A percentile compares a stretch with the other conserved stretches of the same genome.
Evolutionary conservation across 192 early-diverging fungal genomes (phyloP).

Genomic region (Phlyctochytrium arcticum): DNA sequence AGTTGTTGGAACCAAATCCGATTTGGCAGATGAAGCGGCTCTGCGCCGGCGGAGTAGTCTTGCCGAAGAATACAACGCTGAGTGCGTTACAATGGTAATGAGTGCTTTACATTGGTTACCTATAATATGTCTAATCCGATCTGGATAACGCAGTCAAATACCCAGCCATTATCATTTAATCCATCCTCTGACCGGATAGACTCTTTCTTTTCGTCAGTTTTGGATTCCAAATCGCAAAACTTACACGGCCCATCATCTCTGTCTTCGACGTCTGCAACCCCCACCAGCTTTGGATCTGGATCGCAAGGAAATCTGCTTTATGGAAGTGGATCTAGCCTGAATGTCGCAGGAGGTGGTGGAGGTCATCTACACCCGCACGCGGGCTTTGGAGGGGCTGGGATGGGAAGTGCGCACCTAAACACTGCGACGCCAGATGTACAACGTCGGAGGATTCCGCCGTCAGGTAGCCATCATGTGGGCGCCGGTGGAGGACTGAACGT

Average conservation of each 20-base stretch:
- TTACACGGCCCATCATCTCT: background rate
- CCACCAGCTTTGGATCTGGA: background rate
- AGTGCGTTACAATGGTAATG: slow-evolving; percentile 19
- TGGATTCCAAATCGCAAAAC: slow-evolving; percentile 1
- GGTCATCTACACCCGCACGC: background rate
- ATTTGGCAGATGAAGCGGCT: background rate
- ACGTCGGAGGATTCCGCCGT: slow-evolving; percentile 10
- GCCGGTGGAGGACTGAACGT: no score
- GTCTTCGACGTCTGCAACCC: background rate
- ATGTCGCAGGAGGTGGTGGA: background rate
- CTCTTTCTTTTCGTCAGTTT: slow-evolving; percentile 3
- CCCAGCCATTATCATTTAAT: background rate
- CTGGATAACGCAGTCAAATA: background rate
- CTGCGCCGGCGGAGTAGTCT: slow-evolving; percentile 8
- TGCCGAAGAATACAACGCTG: slow-evolving; percentile 23
- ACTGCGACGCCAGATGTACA: slow-evolving; percentile 23
- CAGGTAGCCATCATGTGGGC: no score
- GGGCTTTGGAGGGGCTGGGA: no score
- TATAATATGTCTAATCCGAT: background rate
- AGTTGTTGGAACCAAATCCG: slow-evolving; percentile 32
- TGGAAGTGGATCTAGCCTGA: background rate
- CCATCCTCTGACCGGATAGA: slow-evolving; percentile 14
- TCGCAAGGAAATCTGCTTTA: background rate
- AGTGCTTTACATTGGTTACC: no score
- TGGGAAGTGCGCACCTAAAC: background rate